Percentiles rank a stretch among this genome's conserved stretches.
Conservation (phyloP, 2,329 filamentous ascomycete species). For the Alternaria gaisen region DNA sequence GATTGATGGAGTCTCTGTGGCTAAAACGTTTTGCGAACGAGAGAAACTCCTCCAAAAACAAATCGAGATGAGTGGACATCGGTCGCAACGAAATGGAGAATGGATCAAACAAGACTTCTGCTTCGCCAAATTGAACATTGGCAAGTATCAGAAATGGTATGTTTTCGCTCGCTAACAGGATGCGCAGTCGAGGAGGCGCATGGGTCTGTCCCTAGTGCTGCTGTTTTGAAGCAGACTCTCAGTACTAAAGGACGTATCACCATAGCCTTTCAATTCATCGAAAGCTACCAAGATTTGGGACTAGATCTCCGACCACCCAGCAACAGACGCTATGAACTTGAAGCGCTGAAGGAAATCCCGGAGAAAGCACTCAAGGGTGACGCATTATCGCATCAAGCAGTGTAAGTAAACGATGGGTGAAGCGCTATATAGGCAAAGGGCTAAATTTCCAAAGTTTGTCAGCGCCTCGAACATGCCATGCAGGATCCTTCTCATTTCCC, state of each 20-base stretch:
- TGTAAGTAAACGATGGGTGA: background rate
- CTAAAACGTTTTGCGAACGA: too few species aligned
- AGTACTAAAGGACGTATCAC: background rate
- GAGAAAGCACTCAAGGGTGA: constrained; percentile 24
- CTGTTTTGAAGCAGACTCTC: background rate
- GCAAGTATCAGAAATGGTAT: background rate
- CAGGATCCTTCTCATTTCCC: background rate
- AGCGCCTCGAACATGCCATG: too few species aligned
- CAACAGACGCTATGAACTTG: background rate
- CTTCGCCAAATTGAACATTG: constrained; percentile 20
- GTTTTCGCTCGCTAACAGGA: background rate
- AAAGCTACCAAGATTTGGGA: background rate
- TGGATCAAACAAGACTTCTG: constrained; percentile 7
- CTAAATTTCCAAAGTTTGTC: too few species aligned
- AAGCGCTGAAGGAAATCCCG: background rate
- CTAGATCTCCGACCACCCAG: background rate
- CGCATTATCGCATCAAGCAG: constrained; percentile 19
- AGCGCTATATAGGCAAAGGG: too few species aligned
- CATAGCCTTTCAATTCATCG: background rate
- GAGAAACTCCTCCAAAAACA: background rate
- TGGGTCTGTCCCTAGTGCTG: background rate
- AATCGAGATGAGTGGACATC: background rate
- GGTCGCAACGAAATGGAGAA: background rate
- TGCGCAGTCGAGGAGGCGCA: constrained; percentile 5
- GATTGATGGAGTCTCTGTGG: too few species aligned